A percentile compares a stretch with the other conserved stretches of the same genome.
Evolutionary conservation across 257 asterid genomes (phyloP).

Genomic region (Capsicum baccatum): DNA sequence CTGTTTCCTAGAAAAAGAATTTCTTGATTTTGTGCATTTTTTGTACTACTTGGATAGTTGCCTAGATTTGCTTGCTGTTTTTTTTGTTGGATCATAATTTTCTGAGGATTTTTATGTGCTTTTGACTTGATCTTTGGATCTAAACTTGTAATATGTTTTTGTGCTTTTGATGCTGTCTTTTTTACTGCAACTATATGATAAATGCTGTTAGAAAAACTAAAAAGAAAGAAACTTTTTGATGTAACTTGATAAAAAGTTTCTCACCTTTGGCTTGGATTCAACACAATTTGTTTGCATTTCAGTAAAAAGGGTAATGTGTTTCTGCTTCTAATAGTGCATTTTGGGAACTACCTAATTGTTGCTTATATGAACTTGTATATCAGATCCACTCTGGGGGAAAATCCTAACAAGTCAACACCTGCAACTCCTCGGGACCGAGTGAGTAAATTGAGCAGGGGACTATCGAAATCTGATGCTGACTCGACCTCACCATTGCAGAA

Average conservation of each 20-base stretch:
- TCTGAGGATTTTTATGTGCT: not conserved
- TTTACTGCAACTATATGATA: slow-evolving; percentile 5
- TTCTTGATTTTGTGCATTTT: slow-evolving; percentile 27
- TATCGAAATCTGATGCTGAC: slow-evolving; percentile 71
- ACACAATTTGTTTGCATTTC: slow-evolving; percentile 14
- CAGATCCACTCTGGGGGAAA: slow-evolving; percentile 77
- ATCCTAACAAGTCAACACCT: slow-evolving; percentile 70
- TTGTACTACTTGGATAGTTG: not conserved
- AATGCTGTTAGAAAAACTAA: slow-evolving; percentile 9
- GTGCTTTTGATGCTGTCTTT: slow-evolving; percentile 21
- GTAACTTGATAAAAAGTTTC: slow-evolving; percentile 8
- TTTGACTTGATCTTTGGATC: slow-evolving; percentile 40
- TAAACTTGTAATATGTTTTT: slow-evolving; percentile 20
- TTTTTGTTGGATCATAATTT: not conserved
- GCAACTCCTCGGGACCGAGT: slow-evolving; percentile 55
- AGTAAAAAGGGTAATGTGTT: not conserved
- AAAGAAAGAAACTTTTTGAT: not conserved
- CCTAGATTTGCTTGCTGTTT: slow-evolving; percentile 24
- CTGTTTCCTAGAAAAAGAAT: slow-evolving; percentile 9
- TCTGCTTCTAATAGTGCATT: slow-evolving; percentile 10
- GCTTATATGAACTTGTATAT: slow-evolving; percentile 20
- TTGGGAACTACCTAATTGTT: slow-evolving; percentile 25
- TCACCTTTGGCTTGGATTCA: slow-evolving; percentile 18
- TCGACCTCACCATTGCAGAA: slow-evolving; percentile 67
- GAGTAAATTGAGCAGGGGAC: slow-evolving; percentile 60